phyloP scores from a whole-genome alignment of 257 asterid genomes.

The Solanum pennellii region DNA sequence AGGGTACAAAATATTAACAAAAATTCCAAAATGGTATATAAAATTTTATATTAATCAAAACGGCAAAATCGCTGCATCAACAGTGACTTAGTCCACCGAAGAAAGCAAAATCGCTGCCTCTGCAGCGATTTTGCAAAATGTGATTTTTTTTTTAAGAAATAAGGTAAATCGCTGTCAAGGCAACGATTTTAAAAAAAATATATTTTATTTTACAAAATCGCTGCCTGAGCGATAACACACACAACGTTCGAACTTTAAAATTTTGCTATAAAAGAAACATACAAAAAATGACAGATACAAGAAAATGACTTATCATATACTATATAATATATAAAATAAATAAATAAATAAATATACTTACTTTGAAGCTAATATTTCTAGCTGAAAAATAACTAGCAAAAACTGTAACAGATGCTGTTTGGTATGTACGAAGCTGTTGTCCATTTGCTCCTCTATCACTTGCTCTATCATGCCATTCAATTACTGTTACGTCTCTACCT shows the following conservation, averaged over 20 bases:
- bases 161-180: too few relatives aligned
- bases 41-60: too few relatives aligned
- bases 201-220: too few relatives aligned
- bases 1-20: too few relatives aligned
- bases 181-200: too few relatives aligned
- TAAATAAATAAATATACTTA: neutral
- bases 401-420: slow-evolving; percentile 73
- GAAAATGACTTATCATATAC: neutral
- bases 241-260: neutral
- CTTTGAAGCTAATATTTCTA: slow-evolving; percentile 82
- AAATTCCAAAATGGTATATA: too few relatives aligned
- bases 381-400: slow-evolving; percentile 65
- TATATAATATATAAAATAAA: neutral
- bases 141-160: too few relatives aligned
- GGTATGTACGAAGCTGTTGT: slow-evolving; percentile 79
- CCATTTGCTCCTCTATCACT: slow-evolving; percentile 73
- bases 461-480: slow-evolving; percentile 91
- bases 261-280: neutral
- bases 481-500: slow-evolving; percentile 61
- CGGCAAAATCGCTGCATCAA: too few relatives aligned
- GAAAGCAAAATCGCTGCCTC: too few relatives aligned
- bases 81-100: too few relatives aligned
- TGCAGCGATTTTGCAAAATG: too few relatives aligned
- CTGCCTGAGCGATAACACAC: too few relatives aligned
- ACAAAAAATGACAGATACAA: neutral